Evolutionary conservation across 202 grass and related monocot genomes (phyloP).

Genomic region (Tripidium arundinaceum): DNA sequence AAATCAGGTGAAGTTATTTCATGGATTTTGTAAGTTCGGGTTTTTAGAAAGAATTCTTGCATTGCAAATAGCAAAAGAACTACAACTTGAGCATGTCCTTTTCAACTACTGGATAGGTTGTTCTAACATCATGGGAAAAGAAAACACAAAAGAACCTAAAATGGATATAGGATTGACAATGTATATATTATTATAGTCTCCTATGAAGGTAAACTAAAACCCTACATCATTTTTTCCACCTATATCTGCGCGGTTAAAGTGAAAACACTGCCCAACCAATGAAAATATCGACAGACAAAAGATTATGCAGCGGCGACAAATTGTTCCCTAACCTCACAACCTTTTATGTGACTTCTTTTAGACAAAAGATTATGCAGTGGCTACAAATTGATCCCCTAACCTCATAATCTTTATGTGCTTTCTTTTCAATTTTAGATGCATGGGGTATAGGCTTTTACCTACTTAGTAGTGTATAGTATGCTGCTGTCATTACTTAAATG

Average conservation of each 20-base stretch:
- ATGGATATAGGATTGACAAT: background rate
- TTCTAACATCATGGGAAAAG: background rate
- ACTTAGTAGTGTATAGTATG: background rate
- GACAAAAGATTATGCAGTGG: background rate
- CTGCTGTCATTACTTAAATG: background rate
- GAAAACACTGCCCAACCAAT: background rate
- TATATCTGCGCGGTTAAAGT: background rate
- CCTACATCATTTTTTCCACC: background rate
- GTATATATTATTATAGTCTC: background rate
- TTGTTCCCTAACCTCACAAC: background rate
- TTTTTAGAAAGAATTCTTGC: background rate
- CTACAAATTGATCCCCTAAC: background rate
- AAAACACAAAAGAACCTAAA: background rate
- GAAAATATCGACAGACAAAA: background rate
- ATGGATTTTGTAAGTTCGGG: background rate
- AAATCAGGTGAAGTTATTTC: background rate
- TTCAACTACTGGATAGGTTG: background rate
- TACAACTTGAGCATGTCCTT: background rate
- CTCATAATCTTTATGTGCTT: background rate
- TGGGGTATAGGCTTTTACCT: background rate
- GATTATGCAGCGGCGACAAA: background rate
- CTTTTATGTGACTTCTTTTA: background rate
- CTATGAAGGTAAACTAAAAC: background rate
- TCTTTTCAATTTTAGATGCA: background rate
- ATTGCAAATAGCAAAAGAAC: background rate